Evolutionary conservation across 257 asterid species (phyloP).

Genomic region (Scutellaria galericulata): DNA sequence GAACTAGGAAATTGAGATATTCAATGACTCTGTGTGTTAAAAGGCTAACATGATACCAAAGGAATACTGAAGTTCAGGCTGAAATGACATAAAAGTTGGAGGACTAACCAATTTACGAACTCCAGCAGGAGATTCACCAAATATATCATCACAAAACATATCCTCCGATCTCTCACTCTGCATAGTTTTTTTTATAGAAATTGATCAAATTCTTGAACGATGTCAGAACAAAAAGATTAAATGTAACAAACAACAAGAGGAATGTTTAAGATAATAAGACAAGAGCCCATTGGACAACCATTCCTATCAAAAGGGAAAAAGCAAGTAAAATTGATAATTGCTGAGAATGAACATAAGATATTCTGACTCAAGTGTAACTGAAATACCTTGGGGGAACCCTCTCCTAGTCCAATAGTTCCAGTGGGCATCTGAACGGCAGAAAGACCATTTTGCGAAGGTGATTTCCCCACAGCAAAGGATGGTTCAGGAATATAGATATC

Average conservation of each 20-base stretch:
- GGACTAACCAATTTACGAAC: constrained; percentile 71
- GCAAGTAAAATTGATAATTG: background rate
- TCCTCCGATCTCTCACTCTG: constrained; percentile 88
- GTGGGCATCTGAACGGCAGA: constrained; percentile 51
- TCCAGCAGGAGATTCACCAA: constrained; percentile 95
- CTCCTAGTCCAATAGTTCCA: constrained; percentile 87
- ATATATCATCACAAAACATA: constrained; percentile 92
- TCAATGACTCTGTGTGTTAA: background rate
- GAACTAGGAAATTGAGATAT: background rate
- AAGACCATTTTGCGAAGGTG: constrained; percentile 68
- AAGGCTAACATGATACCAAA: background rate
- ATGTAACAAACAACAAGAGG: background rate
- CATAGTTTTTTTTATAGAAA: constrained; percentile 33
- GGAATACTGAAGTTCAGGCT: background rate
- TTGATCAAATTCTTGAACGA: constrained; percentile 26
- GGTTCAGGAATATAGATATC: constrained; percentile 61
- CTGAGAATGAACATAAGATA: background rate
- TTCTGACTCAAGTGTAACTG: constrained; percentile 15
- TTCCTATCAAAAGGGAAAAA: background rate
- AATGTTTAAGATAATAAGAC: background rate
- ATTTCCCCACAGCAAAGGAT: constrained; percentile 80
- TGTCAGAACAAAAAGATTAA: constrained; percentile 27
- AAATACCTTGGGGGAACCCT: constrained; percentile 91
- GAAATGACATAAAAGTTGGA: constrained; percentile 8
- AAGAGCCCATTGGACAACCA: background rate